Base-by-base conservation (phyloP, 2,329 filamentous ascomycete genomes). In the Teratosphaeria epicoccoides region DNA sequence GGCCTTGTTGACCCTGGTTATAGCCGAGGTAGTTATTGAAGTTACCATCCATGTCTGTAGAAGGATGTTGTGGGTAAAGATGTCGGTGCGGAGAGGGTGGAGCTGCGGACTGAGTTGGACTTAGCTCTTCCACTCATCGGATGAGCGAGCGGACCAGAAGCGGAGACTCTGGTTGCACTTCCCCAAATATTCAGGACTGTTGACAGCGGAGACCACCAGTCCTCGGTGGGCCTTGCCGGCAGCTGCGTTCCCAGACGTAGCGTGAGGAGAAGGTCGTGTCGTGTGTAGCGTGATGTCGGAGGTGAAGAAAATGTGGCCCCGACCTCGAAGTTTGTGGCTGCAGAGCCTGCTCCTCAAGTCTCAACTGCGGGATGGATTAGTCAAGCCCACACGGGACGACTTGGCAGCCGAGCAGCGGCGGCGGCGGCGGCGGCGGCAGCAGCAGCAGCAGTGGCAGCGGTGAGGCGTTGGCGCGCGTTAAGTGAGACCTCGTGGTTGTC, bases 11-110 rank as follows among this genome's bases (percentile, higher is more conserved):
- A 24, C 29, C 29, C 17, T 43, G 43, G 24, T 37, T 37, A 33
- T 56, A 56, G 14, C 43, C 47, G 7, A 49, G 26, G 28, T 56
- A 56, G 49, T 33, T 37, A 53, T 47, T 49, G 51, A 56, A 56
- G 48, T 44, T 25, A 23, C 45, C 49, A 50, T 56, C 54, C 54
- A 56, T 56, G 46, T 37, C 51, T 25, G 24, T 43, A 33, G 29
- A 24, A 24, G 24, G 20, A 24, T 22, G 33, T 23, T 44, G 46
- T 44, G 48, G 49, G 43, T 53, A 53, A 44, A 33, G 50, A 52
- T 49, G 52, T 40, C 44, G 52, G 52, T 49, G 49, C 46, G 49
- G 49, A 24, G 49, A 37, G 44, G 57, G 51, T 57, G 58, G 23
- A 56, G 57, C 49, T 57, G 56, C 49, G 48, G 51, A 28, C 37